phyloP scores from a whole-genome alignment of 2,329 filamentous ascomycete species.

The Cladophialophora psammophila region DNA sequence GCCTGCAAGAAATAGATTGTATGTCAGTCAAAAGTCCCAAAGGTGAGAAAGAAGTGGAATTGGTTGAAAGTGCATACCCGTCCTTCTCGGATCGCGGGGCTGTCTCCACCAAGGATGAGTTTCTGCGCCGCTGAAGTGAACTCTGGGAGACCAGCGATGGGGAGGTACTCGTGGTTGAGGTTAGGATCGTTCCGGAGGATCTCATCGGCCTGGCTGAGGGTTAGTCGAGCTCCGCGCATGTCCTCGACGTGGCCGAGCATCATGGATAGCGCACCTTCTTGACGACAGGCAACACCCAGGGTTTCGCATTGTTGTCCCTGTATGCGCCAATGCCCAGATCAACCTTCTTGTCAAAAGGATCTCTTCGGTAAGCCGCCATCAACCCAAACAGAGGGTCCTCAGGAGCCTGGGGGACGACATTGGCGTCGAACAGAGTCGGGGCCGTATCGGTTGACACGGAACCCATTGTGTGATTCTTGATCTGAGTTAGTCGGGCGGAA shows the following conservation, averaged over 20 bases:
- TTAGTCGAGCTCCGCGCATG: constrained; percentile 5
- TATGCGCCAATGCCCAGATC: constrained; percentile 96
- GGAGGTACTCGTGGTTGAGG: constrained; percentile 97
- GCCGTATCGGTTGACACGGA: constrained; percentile 44
- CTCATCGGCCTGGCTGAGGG: constrained; percentile 76
- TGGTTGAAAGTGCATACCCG: constrained; percentile 59
- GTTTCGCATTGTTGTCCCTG: constrained; percentile 92
- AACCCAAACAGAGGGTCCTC: constrained; percentile 95
- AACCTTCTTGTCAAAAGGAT: constrained; percentile 79
- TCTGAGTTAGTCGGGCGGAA: constrained; percentile 63
- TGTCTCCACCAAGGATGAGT: constrained; percentile 81
- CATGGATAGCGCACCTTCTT: constrained; percentile 73
- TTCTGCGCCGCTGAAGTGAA: constrained; percentile 92
- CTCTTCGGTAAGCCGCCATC: constrained; percentile 84
- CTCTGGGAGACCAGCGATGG: constrained; percentile 84
- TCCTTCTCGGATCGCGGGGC: constrained; percentile 82
- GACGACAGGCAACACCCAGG: constrained; percentile 95
- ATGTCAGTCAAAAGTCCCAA: neutral
- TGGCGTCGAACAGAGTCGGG: constrained; percentile 73
- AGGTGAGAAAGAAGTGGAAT: constrained; percentile 1
- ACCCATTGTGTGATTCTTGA: constrained; percentile 74
- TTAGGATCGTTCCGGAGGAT: constrained; percentile 86
- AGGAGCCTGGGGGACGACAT: constrained; percentile 84
- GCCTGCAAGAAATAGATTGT: constrained; percentile 52
- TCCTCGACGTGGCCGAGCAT: neutral